Evolutionary conservation across 192 early-diverging fungal species (phyloP).

Genomic region (Spinellus fusiger): DNA sequence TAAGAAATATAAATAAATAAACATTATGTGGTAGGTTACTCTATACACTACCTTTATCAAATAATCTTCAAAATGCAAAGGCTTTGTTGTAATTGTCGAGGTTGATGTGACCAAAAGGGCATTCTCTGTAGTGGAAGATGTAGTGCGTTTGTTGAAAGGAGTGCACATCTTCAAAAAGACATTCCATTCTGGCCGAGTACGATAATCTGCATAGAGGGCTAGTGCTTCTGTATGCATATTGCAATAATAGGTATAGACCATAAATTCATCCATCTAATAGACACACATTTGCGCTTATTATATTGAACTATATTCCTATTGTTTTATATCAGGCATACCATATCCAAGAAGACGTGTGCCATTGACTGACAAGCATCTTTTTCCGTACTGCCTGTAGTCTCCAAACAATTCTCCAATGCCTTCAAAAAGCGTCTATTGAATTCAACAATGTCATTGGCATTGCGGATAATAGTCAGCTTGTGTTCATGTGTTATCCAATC

Average conservation of each 20-base stretch:
- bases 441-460: slow-evolving; percentile 11
- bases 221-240: slow-evolving; percentile 19
- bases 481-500: slow-evolving; percentile 21
- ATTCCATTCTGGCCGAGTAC: slow-evolving; percentile 21
- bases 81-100: neutral
- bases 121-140: neutral
- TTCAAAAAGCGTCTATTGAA: slow-evolving; percentile 15
- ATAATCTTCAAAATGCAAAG: slow-evolving; percentile 32
- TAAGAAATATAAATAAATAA: neutral
- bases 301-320: neutral
- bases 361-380: neutral
- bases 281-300: neutral
- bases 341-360: slow-evolving; percentile 16
- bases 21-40: too few relatives aligned
- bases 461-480: slow-evolving; percentile 17
- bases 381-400: neutral
- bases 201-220: slow-evolving; percentile 21
- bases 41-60: slow-evolving; percentile 34
- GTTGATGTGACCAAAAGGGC: neutral
- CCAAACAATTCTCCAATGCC: slow-evolving; percentile 5
- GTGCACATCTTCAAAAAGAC: slow-evolving; percentile 20
- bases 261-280: slow-evolving; percentile 13
- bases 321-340: slow-evolving; percentile 4
- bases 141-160: slow-evolving; percentile 1
- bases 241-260: slow-evolving; percentile 22